Percentiles rank a stretch among this genome's conserved stretches.
Evolutionary conservation across 495 filamentous ascomycete species (phyloP).

Genomic region (Parathielavia appendiculata): DNA sequence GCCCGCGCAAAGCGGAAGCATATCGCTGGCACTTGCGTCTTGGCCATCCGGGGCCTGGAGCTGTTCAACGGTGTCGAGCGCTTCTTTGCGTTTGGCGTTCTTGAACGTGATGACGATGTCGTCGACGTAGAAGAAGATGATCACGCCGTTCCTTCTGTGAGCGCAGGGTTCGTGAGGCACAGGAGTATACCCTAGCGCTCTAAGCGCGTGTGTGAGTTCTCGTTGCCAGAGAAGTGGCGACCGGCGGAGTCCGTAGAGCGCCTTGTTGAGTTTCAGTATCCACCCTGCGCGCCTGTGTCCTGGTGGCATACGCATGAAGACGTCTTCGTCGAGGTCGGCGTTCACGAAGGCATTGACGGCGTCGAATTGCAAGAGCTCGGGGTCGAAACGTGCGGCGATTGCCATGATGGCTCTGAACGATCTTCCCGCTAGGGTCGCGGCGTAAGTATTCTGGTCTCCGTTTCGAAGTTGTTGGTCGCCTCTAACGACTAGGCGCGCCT

Average conservation of each 20-base stretch:
- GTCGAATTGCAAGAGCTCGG: not conserved
- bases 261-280: not conserved
- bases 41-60: not conserved
- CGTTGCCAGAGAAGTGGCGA: not conserved
- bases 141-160: not conserved
- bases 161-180: not conserved
- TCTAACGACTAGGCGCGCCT: not conserved
- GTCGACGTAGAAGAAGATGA: not conserved
- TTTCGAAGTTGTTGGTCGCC: not conserved
- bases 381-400: not conserved
- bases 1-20: not conserved
- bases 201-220: not conserved
- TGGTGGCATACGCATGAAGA: slow-evolving; percentile 1
- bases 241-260: not conserved
- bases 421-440: not conserved
- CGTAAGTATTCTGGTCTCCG: not conserved
- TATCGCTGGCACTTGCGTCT: not conserved
- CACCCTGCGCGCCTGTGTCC: not conserved
- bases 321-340: not conserved
- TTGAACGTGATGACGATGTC: not conserved
- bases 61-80: not conserved
- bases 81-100: not conserved
- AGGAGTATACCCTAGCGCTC: not conserved
- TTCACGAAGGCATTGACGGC: slow-evolving; percentile 1
- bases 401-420: not conserved